phyloP scores from a whole-genome alignment of 1,139 yeast genomes.

The Saccharomyces pastorianus region DNA sequence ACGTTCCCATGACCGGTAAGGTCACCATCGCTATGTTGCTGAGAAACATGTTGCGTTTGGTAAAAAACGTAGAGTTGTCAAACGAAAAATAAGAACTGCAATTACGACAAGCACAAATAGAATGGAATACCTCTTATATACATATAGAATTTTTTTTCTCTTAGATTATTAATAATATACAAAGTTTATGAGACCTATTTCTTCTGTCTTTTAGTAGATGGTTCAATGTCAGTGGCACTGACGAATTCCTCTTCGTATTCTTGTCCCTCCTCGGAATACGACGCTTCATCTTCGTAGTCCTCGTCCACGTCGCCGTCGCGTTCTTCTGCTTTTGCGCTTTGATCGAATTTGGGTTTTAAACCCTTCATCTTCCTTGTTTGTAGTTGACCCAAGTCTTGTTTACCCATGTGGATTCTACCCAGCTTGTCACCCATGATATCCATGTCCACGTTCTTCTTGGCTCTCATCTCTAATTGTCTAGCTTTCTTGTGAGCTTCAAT shows the following conservation, averaged over 20 bases:
- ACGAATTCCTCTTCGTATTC: conserved; percentile 56
- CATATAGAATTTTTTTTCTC: background rate
- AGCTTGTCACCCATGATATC: conserved; percentile 94
- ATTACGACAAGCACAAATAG: background rate
- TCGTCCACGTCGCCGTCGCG: conserved; percentile 40
- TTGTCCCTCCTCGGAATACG: conserved; percentile 42
- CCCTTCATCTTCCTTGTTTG: conserved; percentile 99
- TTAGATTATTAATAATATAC: background rate
- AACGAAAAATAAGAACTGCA: conserved; percentile 1
- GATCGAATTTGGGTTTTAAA: conserved; percentile 78
- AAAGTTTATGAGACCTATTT: conserved; percentile 16
- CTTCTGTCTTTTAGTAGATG: conserved; percentile 36
- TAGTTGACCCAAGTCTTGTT: conserved; percentile 80
- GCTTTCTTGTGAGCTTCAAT: conserved; percentile 83
- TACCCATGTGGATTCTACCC: conserved; percentile 93
- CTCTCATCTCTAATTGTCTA: conserved; percentile 71
- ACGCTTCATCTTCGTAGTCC: conserved; percentile 43
- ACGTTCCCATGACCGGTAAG: conserved; percentile 93
- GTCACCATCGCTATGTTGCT: conserved; percentile 91
- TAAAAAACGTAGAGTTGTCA: conserved; percentile 45
- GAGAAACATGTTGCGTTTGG: conserved; percentile 74
- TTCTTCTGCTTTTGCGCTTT: conserved; percentile 40
- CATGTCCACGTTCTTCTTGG: conserved; percentile 80
- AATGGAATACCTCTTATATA: background rate
- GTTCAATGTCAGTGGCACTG: conserved; percentile 44